Evolutionary conservation across 2,329 filamentous ascomycete genomes (phyloP).

Genomic region (Hypoxylon sp.): DNA sequence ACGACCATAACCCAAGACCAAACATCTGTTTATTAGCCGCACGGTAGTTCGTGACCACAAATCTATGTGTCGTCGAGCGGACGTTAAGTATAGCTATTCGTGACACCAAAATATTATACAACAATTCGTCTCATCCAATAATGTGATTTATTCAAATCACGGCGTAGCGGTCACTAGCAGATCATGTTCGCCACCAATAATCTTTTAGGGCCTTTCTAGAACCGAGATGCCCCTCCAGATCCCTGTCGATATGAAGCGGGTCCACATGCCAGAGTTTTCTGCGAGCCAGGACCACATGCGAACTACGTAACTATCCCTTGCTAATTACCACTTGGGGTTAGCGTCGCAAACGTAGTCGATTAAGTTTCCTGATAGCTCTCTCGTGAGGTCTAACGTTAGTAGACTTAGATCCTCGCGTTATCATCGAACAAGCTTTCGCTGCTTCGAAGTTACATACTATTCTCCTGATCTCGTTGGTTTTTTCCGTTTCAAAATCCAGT

Average conservation of each 20-base stretch:
- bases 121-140: slow-evolving; percentile 29
- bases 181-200: slow-evolving; percentile 37
- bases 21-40: slow-evolving; percentile 17
- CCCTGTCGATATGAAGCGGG: slow-evolving; percentile 27
- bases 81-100: slow-evolving; percentile 11
- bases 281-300: slow-evolving; percentile 2
- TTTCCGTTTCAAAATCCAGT: slow-evolving; percentile 12
- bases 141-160: slow-evolving; percentile 15
- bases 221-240: slow-evolving; percentile 38
- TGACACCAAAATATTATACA: slow-evolving; percentile 37
- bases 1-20: slow-evolving; percentile 1
- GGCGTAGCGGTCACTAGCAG: slow-evolving; percentile 1
- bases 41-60: slow-evolving; percentile 25
- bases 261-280: slow-evolving; percentile 30
- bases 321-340: slow-evolving; percentile 34
- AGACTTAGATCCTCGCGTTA: slow-evolving; percentile 40
- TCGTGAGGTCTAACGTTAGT: slow-evolving; percentile 31
- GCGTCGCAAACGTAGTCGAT: slow-evolving; percentile 4
- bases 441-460: slow-evolving; percentile 9
- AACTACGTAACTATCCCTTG: slow-evolving; percentile 29
- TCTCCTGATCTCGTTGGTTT: slow-evolving; percentile 1
- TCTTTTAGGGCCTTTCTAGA: slow-evolving; percentile 35
- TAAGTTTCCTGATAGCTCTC: slow-evolving; percentile 32
- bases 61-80: slow-evolving; percentile 2
- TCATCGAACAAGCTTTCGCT: slow-evolving; percentile 34